These are phyloP conservation scores for Aurantiochytrium sp. DNA, from an alignment of 108 stramenopile genomes.

Conservation along the genomic window DNA sequence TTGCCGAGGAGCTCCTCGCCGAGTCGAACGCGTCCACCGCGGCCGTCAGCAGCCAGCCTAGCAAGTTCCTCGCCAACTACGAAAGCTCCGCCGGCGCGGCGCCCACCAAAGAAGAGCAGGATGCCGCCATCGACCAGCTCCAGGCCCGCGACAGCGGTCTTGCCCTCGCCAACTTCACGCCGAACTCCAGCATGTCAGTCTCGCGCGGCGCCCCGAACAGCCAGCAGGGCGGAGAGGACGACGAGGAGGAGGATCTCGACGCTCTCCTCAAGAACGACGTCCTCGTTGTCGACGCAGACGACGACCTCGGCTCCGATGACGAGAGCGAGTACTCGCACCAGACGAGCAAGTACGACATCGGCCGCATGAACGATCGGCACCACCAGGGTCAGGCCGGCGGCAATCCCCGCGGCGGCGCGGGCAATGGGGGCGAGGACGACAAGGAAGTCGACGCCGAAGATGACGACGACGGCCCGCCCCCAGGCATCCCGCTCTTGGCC, in stretches of 20 bases:
- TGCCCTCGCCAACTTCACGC: background rate
- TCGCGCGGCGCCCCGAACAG: background rate
- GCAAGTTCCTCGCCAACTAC: background rate
- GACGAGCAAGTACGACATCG: background rate
- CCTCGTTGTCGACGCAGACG: background rate
- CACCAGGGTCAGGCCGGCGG: background rate
- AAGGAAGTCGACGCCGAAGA: background rate
- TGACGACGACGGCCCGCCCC: background rate
- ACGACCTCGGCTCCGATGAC: background rate
- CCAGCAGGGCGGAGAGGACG: no score
- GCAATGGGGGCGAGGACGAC: no score
- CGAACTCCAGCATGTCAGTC: background rate
- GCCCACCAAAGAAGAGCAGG: background rate
- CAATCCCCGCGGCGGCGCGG: no score
- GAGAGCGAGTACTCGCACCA: conserved; percentile 6
- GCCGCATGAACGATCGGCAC: background rate
- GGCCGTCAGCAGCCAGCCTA: background rate
- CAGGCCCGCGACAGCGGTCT: background rate
- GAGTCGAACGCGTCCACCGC: background rate
- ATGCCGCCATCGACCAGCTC: background rate
- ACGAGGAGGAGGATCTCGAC: conserved; percentile 7
- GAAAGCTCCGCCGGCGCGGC: background rate
- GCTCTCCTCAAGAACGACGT: background rate
- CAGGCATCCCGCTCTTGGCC: background rate
- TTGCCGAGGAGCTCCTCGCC: background rate